Percentiles rank a stretch among this genome's conserved stretches.
phyloP scores from a whole-genome alignment of 371 early-diverging fungal species.

The Syncephalastrum sp. region DNA sequence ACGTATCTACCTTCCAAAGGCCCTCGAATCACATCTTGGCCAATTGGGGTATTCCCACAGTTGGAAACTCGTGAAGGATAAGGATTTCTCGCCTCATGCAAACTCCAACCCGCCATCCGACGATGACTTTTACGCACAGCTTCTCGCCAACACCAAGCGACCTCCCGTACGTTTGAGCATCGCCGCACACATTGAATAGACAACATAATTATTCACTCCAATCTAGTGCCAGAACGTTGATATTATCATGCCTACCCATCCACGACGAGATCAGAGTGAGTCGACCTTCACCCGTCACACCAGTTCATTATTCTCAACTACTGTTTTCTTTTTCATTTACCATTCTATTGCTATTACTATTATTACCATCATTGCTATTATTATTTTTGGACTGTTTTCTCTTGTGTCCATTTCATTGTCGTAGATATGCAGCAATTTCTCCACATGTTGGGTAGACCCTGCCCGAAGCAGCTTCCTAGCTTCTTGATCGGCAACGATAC shows the following conservation, averaged over 20 bases:
- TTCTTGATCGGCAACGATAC: slow-evolving; percentile 4
- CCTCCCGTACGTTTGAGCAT: slow-evolving; percentile 14
- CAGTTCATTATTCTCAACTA: no score
- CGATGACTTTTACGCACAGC: slow-evolving; percentile 3
- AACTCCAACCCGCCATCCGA: not conserved
- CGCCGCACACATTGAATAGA: not conserved
- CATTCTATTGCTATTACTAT: no score
- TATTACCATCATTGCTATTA: no score
- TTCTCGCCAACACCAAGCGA: slow-evolving; percentile 14
- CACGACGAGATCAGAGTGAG: no score
- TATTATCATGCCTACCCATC: slow-evolving; percentile 24
- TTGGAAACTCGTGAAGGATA: slow-evolving; percentile 13
- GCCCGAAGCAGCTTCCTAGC: slow-evolving; percentile 8
- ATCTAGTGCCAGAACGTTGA: slow-evolving; percentile 42
- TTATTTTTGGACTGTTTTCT: no score
- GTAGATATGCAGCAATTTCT: slow-evolving; percentile 11
- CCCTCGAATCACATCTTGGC: slow-evolving; percentile 8
- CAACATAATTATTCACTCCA: not conserved
- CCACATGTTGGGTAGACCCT: slow-evolving; percentile 12
- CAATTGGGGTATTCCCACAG: slow-evolving; percentile 12
- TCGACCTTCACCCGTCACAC: no score
- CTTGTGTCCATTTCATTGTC: no score
- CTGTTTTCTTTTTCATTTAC: no score
- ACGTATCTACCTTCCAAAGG: slow-evolving; percentile 4
- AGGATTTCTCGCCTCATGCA: slow-evolving; percentile 4